Percentiles rank a stretch among this genome's conserved stretches.
phyloP scores from a whole-genome alignment of 1,284 basidiomycete genomes.

The Chondrostereum purpureum region DNA sequence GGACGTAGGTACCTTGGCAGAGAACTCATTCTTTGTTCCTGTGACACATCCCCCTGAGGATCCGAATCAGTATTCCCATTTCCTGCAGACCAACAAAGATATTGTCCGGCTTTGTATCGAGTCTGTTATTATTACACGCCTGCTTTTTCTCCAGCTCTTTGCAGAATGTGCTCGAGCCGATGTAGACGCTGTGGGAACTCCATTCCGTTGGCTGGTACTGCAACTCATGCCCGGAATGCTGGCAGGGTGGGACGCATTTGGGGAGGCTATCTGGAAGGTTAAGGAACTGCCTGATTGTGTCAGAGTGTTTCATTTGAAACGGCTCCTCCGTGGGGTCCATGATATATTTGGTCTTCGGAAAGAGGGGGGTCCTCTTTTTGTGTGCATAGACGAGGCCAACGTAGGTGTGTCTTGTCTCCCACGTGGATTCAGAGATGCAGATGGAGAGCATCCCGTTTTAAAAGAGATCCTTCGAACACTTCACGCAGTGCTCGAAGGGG shows the following conservation, averaged over 20 bases:
- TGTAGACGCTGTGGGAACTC: neutral
- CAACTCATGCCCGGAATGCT: neutral
- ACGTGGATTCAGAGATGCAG: neutral
- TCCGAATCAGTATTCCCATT: neutral
- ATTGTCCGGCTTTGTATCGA: too few species aligned
- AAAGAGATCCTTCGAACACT: slow-evolving; percentile 8
- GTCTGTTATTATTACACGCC: neutral
- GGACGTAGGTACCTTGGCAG: neutral
- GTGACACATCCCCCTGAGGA: neutral
- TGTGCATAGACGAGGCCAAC: neutral
- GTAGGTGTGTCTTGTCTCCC: neutral
- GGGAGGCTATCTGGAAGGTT: neutral
- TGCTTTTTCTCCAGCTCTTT: neutral
- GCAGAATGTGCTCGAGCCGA: neutral
- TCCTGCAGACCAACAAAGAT: neutral
- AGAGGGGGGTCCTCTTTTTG: slow-evolving; percentile 2
- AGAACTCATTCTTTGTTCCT: neutral
- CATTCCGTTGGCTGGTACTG: neutral
- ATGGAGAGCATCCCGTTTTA: neutral
- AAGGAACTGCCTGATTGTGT: neutral
- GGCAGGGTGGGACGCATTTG: neutral
- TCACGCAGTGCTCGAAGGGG: neutral
- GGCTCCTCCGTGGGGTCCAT: neutral
- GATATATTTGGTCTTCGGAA: neutral
- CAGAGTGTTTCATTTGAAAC: neutral